Evolutionary conservation across 2,329 filamentous ascomycete species (phyloP).

Genomic region (Pseudogymnoascus sp.): DNA sequence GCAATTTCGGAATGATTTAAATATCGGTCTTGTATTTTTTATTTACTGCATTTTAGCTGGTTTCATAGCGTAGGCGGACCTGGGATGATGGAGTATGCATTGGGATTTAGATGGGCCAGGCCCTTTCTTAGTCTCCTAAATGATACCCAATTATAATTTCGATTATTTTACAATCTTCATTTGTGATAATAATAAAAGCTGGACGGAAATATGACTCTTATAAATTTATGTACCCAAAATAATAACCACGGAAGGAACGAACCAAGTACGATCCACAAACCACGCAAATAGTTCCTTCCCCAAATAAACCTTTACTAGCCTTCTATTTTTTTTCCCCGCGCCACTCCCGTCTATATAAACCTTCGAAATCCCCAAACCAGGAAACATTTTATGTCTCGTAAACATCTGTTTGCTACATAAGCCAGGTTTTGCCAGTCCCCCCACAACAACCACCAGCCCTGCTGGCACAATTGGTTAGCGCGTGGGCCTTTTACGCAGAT

Average conservation of each 20-base stretch:
- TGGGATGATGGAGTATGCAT: background rate
- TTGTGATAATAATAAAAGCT: background rate
- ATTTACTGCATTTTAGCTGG: background rate
- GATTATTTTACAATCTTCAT: background rate
- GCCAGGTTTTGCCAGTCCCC: background rate
- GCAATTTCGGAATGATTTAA: conserved; percentile 1
- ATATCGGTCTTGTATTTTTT: background rate
- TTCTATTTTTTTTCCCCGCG: background rate
- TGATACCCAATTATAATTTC: background rate
- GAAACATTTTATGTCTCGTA: background rate
- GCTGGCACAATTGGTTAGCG: conserved; percentile 8
- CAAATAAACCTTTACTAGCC: background rate
- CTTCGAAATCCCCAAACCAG: background rate
- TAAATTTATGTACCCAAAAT: background rate
- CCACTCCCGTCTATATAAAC: background rate
- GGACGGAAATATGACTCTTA: background rate
- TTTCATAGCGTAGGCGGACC: background rate
- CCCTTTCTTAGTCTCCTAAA: background rate
- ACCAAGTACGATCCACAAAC: background rate
- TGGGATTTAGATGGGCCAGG: background rate
- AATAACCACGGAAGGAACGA: background rate
- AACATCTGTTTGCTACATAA: background rate
- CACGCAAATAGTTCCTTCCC: background rate
- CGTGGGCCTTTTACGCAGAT: conserved; percentile 6
- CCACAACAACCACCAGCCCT: conserved; percentile 1